A percentile compares a stretch with the other conserved stretches of the same genome.
Evolutionary conservation across 352 stramenopile genomes (phyloP).

Genomic region (Globisporangium nodosum): DNA sequence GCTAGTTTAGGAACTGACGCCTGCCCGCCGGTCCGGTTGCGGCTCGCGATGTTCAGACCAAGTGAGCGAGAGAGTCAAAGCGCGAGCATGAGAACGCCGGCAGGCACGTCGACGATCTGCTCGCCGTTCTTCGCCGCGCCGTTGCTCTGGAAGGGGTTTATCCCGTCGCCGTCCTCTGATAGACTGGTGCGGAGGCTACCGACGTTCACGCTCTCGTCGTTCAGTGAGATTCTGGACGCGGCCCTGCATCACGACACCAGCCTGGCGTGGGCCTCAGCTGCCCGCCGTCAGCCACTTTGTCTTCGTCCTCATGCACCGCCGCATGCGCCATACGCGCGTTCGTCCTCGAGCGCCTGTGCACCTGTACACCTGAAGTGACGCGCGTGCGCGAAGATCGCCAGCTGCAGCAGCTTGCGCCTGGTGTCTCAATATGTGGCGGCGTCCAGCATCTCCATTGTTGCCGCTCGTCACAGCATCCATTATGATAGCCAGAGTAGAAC

Average conservation of each 20-base stretch:
- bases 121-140: conserved; percentile 26
- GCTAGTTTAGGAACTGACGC: conserved; percentile 15
- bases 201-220: conserved; percentile 6
- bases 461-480: too few species aligned
- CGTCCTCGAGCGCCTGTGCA: too few species aligned
- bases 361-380: too few species aligned
- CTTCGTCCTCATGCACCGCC: too few species aligned
- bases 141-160: conserved; percentile 6
- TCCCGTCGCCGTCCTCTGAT: background rate
- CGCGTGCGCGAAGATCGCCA: too few species aligned
- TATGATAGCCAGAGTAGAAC: background rate
- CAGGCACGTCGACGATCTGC: conserved; percentile 24
- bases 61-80: conserved; percentile 5
- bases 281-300: too few species aligned
- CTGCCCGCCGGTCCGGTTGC: conserved; percentile 3
- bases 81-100: conserved; percentile 38
- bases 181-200: conserved; percentile 1
- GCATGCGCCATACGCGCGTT: too few species aligned
- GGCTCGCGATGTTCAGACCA: background rate
- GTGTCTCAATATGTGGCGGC: too few species aligned
- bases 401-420: too few species aligned
- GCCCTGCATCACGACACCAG: background rate
- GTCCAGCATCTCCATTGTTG: background rate
- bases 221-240: background rate
- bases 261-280: background rate